Evolutionary conservation across 345 rosid species (phyloP).

Genomic region (Citrus mangshanensis): DNA sequence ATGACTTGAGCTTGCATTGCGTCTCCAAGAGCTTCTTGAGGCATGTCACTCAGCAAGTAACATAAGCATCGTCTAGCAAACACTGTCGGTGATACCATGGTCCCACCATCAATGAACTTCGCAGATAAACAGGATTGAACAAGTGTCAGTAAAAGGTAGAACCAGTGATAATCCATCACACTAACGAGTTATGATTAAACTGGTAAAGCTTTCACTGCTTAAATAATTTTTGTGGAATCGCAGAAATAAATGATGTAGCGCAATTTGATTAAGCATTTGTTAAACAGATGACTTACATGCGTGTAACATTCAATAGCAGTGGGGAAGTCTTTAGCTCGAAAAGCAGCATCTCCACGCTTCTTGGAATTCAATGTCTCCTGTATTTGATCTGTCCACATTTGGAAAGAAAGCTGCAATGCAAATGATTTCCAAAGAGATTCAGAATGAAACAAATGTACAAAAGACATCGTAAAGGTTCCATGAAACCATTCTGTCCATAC

Average conservation of each 20-base stretch:
- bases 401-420: slow-evolving; percentile 66
- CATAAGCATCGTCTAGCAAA: slow-evolving; percentile 79
- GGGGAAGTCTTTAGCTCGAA: slow-evolving; percentile 50
- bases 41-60: slow-evolving; percentile 65
- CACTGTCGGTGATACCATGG: slow-evolving; percentile 77
- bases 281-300: slow-evolving; percentile 31
- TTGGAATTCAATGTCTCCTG: slow-evolving; percentile 65
- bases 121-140: not conserved
- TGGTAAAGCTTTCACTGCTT: not conserved
- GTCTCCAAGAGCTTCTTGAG: slow-evolving; percentile 81
- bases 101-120: slow-evolving; percentile 76
- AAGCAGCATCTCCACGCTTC: slow-evolving; percentile 65
- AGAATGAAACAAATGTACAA: not conserved
- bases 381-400: slow-evolving; percentile 68
- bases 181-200: not conserved
- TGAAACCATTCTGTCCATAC: not conserved
- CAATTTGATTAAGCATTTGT: not conserved
- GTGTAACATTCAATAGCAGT: slow-evolving; percentile 58
- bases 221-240: not conserved
- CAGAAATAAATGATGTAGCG: no score
- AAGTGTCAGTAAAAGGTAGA: not conserved
- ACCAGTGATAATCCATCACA: not conserved
- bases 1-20: slow-evolving; percentile 80
- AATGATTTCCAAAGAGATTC: not conserved
- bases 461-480: not conserved